Evolutionary conservation across 2,329 filamentous ascomycete species (phyloP).

Genomic region (Knufia fluminis): DNA sequence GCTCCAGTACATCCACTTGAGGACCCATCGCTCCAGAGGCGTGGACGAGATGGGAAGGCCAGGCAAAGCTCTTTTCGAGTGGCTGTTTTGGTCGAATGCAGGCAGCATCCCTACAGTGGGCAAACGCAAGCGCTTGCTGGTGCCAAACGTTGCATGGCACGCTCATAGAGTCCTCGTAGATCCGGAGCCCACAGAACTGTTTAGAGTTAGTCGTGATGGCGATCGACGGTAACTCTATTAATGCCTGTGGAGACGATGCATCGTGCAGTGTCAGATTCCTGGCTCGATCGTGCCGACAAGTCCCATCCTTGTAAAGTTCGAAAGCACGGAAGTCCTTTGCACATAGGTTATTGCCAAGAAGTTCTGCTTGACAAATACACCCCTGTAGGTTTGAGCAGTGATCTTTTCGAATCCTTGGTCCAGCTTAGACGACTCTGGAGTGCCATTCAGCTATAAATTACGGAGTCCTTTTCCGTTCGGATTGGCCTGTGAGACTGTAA

Average conservation of each 20-base stretch:
- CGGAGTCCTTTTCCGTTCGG: too few relatives aligned
- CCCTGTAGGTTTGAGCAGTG: background rate
- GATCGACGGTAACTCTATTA: background rate
- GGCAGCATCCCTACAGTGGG: background rate
- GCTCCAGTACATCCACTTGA: background rate
- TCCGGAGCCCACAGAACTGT: background rate
- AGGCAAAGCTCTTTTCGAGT: background rate
- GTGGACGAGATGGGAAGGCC: background rate
- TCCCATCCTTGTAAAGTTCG: background rate
- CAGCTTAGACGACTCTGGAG: background rate
- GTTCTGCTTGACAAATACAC: constrained; percentile 1
- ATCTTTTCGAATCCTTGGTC: background rate
- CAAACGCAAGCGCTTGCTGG: background rate
- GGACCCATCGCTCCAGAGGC: background rate
- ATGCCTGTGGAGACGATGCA: background rate
- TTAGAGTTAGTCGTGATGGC: background rate
- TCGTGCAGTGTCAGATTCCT: constrained; percentile 3
- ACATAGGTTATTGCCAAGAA: background rate
- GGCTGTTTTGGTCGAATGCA: background rate
- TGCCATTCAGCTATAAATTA: too few relatives aligned
- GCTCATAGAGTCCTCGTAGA: constrained; percentile 1
- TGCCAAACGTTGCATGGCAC: background rate
- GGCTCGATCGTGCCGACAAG: constrained; percentile 5
- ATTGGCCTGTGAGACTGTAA: too few relatives aligned
- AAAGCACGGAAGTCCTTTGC: background rate